Evolutionary conservation across 148 eudicot genomes (phyloP).

Genomic region (Amaranthus hypochondriacus): DNA sequence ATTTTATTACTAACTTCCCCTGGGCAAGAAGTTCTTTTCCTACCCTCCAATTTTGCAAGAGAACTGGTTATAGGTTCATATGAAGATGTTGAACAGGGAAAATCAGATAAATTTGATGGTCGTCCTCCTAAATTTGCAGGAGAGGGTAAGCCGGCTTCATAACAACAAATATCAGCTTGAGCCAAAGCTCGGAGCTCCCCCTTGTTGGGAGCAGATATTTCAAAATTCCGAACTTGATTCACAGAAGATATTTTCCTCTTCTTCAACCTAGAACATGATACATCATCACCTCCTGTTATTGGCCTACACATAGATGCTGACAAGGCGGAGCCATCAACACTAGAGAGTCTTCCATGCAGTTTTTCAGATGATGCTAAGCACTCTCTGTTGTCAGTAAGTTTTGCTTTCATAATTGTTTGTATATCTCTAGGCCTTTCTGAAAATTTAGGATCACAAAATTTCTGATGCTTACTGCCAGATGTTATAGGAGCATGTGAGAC

Average conservation of each 20-base stretch:
- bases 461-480: conserved; percentile 16
- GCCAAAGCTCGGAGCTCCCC: conserved; percentile 14
- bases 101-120: conserved; percentile 13
- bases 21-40: conserved; percentile 19
- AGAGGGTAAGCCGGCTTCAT: conserved; percentile 23
- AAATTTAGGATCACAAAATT: conserved; percentile 10
- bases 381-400: conserved; percentile 11
- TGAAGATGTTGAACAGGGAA: conserved; percentile 21
- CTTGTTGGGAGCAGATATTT: conserved; percentile 14
- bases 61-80: conserved; percentile 18
- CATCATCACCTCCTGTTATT: conserved; percentile 23
- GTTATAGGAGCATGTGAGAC: conserved; percentile 9
- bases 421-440: conserved; percentile 13
- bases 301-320: conserved; percentile 22
- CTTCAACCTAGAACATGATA: conserved; percentile 18
- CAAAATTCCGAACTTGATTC: conserved; percentile 11
- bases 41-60: conserved; percentile 22
- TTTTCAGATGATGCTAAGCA: conserved; percentile 20
- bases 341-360: conserved; percentile 7
- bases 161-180: conserved; percentile 12
- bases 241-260: conserved; percentile 20
- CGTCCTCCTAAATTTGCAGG: conserved; percentile 2
- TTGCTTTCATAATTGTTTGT: conserved; percentile 11
- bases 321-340: conserved; percentile 17
- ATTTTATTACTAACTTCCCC: conserved; percentile 10